These are phyloP conservation scores for Metschnikowia sp. DNA, from an alignment of 805 yeast genomes.

Conservation along the genomic window DNA sequence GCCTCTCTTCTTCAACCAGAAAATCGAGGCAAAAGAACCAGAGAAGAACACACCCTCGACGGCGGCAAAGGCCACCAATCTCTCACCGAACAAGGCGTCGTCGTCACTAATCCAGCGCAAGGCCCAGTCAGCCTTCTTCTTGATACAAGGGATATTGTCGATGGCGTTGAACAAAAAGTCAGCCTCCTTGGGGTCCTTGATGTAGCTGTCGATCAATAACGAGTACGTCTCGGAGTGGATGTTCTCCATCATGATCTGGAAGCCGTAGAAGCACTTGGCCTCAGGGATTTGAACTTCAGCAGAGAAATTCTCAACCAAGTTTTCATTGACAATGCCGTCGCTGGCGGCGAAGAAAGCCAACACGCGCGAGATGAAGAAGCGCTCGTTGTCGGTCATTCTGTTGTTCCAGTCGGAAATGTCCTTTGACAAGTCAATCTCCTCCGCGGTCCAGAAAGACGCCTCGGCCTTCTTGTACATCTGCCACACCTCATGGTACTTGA, in stretches of 20 bases:
- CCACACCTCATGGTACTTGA: slow-evolving; percentile 97
- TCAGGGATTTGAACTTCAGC: slow-evolving; percentile 97
- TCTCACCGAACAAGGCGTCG: slow-evolving; percentile 87
- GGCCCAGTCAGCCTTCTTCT: slow-evolving; percentile 98
- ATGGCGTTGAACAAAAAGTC: slow-evolving; percentile 91
- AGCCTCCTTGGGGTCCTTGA: slow-evolving; percentile 93
- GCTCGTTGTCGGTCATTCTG: slow-evolving; percentile 83
- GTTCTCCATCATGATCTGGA: slow-evolving; percentile 99
- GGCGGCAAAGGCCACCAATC: slow-evolving; percentile 97
- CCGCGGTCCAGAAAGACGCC: slow-evolving; percentile 99
- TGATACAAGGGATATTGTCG: slow-evolving; percentile 93
- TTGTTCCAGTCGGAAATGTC: slow-evolving; percentile 92
- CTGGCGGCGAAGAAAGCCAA: slow-evolving; percentile 98
- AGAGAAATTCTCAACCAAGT: slow-evolving; percentile 93
- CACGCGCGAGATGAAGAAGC: slow-evolving; percentile 87
- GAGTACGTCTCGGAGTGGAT: slow-evolving; percentile 98
- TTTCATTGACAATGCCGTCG: slow-evolving; percentile 97
- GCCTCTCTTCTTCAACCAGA: slow-evolving; percentile 99
- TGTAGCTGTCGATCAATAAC: slow-evolving; percentile 87
- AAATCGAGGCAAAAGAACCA: slow-evolving; percentile 96
- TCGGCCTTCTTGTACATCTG: slow-evolving; percentile 98
- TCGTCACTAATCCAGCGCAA: slow-evolving; percentile 92
- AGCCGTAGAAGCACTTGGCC: slow-evolving; percentile 98
- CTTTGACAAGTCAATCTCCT: slow-evolving; percentile 93
- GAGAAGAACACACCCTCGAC: slow-evolving; percentile 98